Percentiles rank a stretch among this genome's conserved stretches.
Conservation (phyloP, 768 basidiomycete species). For the Mycena maculata region DNA sequence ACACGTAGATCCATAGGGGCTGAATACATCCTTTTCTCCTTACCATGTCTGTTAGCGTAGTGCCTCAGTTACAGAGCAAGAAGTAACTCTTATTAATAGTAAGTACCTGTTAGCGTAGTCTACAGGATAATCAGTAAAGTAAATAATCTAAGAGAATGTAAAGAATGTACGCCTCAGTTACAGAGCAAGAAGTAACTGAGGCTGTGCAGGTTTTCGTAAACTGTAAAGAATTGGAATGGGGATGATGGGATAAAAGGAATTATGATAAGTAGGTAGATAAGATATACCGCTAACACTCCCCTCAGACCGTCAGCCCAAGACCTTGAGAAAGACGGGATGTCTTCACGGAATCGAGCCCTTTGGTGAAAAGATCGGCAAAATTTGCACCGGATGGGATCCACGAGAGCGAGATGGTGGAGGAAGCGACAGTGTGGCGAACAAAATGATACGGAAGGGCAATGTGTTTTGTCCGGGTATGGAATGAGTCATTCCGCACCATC, state of each 20-base stretch:
- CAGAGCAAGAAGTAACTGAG: not conserved
- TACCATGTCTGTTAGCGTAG: no score
- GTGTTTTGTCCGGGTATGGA: slow-evolving; percentile 44
- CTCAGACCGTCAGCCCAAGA: slow-evolving; percentile 20
- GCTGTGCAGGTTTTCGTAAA: not conserved
- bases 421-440: slow-evolving; percentile 46
- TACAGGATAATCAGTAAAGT: slow-evolving; percentile 4
- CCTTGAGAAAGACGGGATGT: slow-evolving; percentile 13
- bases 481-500: slow-evolving; percentile 33
- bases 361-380: slow-evolving; percentile 47
- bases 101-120: slow-evolving; percentile 12
- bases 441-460: slow-evolving; percentile 44
- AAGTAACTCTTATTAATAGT: slow-evolving; percentile 8
- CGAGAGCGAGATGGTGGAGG: slow-evolving; percentile 24
- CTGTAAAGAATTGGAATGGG: not conserved
- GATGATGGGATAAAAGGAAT: slow-evolving; percentile 10
- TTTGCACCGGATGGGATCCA: slow-evolving; percentile 39
- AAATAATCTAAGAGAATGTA: not conserved
- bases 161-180: not conserved
- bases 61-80: slow-evolving; percentile 19
- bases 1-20: no score
- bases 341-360: slow-evolving; percentile 32
- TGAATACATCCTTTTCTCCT: no score
- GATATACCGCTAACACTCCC: slow-evolving; percentile 27
- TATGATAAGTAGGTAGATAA: slow-evolving; percentile 4